Percentiles rank a stretch among this genome's conserved stretches.
Evolutionary conservation across 805 yeast species (phyloP).

Genomic region (Vanderwaltozyma polyspora): DNA sequence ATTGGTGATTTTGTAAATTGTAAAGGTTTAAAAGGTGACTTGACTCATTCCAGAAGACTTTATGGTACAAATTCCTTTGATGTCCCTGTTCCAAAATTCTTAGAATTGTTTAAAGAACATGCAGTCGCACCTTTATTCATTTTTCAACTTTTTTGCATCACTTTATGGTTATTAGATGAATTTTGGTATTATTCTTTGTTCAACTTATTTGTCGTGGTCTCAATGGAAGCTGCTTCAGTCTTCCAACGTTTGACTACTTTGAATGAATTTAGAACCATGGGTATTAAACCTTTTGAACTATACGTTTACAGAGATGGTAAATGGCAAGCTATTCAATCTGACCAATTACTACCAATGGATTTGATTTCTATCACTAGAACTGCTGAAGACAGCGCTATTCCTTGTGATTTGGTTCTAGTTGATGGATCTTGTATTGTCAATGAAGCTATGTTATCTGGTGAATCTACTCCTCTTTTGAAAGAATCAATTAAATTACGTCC

Average conservation of each 20-base stretch:
- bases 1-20: conserved; percentile 45
- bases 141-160: conserved; percentile 91
- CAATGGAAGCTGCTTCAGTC: conserved; percentile 90
- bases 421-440: conserved; percentile 93
- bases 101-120: conserved; percentile 88
- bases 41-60: conserved; percentile 38
- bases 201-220: conserved; percentile 80
- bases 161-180: conserved; percentile 91
- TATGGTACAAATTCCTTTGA: conserved; percentile 86
- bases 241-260: conserved; percentile 91
- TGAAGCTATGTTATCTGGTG: conserved; percentile 98
- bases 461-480: conserved; percentile 90
- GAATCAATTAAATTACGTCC: conserved; percentile 86
- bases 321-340: conserved; percentile 64
- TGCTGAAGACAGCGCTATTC: conserved; percentile 81
- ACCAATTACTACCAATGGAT: conserved; percentile 83
- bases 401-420: conserved; percentile 80
- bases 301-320: conserved; percentile 56
- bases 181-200: conserved; percentile 92
- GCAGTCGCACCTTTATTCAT: conserved; percentile 98
- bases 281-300: conserved; percentile 79
- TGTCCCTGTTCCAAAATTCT: conserved; percentile 86
- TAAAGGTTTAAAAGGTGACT: conserved; percentile 46
- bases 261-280: conserved; percentile 95
- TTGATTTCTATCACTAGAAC: conserved; percentile 80